phyloP scores from a whole-genome alignment of 176 grass and related monocot species.

The Typha latifolia region DNA sequence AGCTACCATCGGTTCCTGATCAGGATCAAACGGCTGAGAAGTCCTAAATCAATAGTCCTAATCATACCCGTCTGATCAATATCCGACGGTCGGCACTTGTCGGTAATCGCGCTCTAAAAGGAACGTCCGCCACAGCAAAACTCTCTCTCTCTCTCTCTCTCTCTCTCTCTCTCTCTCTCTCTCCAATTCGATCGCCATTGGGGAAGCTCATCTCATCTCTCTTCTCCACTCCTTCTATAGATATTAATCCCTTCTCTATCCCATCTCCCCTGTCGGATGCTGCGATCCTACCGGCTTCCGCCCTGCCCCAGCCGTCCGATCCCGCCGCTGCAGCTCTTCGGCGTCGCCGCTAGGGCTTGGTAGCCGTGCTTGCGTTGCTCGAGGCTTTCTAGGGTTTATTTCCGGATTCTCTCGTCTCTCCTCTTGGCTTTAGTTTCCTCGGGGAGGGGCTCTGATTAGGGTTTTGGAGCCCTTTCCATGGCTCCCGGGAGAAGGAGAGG shows the following conservation, averaged over 20 bases:
- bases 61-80: background rate
- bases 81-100: background rate
- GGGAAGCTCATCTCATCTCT: background rate
- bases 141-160: background rate
- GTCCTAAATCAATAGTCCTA: too few species aligned
- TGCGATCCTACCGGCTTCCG: background rate
- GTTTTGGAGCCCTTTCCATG: slow-evolving; percentile 37
- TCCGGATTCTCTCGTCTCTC: too few species aligned
- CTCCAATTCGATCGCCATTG: slow-evolving; percentile 3
- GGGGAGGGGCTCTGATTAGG: slow-evolving; percentile 42
- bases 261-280: background rate
- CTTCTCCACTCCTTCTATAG: background rate
- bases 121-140: background rate
- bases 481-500: slow-evolving; percentile 53
- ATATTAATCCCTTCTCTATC: background rate
- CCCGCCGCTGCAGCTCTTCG: background rate
- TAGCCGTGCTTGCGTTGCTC: background rate
- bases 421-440: background rate
- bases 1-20: background rate
- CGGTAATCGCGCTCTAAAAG: background rate
- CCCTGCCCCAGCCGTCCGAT: background rate
- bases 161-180: background rate
- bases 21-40: background rate
- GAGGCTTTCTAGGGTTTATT: slow-evolving; percentile 1
- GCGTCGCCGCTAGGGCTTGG: background rate